Evolutionary conservation across 2,329 filamentous ascomycete species (phyloP).

Genomic region (Geosmithia flava): DNA sequence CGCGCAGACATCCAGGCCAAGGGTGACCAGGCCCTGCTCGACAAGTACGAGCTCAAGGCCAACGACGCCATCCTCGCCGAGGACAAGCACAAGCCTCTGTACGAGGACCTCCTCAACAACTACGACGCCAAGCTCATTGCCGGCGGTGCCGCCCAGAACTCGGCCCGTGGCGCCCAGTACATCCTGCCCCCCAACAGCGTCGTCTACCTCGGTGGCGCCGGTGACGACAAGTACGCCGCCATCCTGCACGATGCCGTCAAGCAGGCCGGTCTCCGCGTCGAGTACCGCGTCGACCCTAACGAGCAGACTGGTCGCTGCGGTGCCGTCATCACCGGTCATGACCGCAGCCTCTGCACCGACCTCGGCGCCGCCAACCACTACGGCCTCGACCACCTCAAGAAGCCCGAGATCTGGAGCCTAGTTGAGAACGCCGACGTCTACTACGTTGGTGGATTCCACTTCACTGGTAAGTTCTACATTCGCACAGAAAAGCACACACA

Average conservation of each 20-base stretch:
- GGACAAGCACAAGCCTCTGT: conserved; percentile 78
- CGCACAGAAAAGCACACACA: too few species aligned
- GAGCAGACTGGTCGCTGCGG: conserved; percentile 86
- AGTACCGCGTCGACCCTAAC: conserved; percentile 83
- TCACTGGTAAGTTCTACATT: conserved; percentile 46
- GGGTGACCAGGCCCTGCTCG: conserved; percentile 71
- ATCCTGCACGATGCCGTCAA: conserved; percentile 77
- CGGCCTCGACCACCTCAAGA: conserved; percentile 85
- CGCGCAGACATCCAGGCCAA: conserved; percentile 69
- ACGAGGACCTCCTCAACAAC: conserved; percentile 88
- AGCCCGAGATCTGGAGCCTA: conserved; percentile 80
- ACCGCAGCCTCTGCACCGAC: conserved; percentile 90
- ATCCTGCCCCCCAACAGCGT: conserved; percentile 81
- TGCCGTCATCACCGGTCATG: conserved; percentile 92
- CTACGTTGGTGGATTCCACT: conserved; percentile 94
- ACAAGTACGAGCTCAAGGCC: conserved; percentile 87
- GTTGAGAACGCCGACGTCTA: conserved; percentile 80
- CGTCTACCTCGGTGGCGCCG: conserved; percentile 87
- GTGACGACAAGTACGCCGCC: conserved; percentile 90
- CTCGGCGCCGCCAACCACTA: conserved; percentile 96
- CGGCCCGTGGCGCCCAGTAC: conserved; percentile 91
- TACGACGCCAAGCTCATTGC: conserved; percentile 89
- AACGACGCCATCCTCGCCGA: conserved; percentile 97
- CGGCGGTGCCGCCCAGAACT: conserved; percentile 95
- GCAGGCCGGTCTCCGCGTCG: conserved; percentile 78